Conservation (phyloP, 2,329 filamentous ascomycete species). For the Fonsecaea erecta region DNA sequence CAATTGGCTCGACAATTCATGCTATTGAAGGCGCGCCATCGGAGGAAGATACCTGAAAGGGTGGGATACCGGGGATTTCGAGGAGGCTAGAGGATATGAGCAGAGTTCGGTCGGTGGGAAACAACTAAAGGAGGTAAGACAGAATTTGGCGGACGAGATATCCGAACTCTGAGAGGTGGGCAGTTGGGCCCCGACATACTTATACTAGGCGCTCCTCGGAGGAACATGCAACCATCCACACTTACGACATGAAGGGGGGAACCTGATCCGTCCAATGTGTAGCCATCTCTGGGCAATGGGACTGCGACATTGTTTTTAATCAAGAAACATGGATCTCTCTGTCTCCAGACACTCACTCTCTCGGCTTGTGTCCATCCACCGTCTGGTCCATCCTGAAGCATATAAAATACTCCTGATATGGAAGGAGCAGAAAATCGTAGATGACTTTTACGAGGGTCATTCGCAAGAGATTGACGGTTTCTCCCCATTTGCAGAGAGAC, state of each 20-base stretch:
- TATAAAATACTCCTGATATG: not conserved
- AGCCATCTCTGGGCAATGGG: not conserved
- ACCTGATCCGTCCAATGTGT: not conserved
- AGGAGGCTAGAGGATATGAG: not conserved
- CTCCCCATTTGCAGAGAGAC: not conserved
- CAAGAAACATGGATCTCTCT: not conserved
- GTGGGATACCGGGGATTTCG: not conserved
- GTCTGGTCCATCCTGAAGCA: not conserved
- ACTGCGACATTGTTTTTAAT: not conserved
- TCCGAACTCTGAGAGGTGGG: conserved; percentile 2
- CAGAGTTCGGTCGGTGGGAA: not conserved
- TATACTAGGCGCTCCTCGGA: conserved; percentile 7
- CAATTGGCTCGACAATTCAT: not conserved
- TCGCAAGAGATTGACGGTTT: not conserved
- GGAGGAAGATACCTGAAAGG: not conserved
- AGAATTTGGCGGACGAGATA: conserved; percentile 11
- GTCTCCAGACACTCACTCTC: not conserved
- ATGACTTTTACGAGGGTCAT: not conserved
- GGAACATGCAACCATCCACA: conserved; percentile 1
- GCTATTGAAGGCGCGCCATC: not conserved
- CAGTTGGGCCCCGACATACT: not conserved
- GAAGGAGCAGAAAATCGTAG: not conserved
- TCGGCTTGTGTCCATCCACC: not conserved
- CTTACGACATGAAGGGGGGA: not conserved
- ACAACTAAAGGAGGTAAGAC: conserved; percentile 1